These are phyloP conservation scores for Prosopis cineraria DNA, from an alignment of 306 rosid genomes.

Conservation along the genomic window DNA sequence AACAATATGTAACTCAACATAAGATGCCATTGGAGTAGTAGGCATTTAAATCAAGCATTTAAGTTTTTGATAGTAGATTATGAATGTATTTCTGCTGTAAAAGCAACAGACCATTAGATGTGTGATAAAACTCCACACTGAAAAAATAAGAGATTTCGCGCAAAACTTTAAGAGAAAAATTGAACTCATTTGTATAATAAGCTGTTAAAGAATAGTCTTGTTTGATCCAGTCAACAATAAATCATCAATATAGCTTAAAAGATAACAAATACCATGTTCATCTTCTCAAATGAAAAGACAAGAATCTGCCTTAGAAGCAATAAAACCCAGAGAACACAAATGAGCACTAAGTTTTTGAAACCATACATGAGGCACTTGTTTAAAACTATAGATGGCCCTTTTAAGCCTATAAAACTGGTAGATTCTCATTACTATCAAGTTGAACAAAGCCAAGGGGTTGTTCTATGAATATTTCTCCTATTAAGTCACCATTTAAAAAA, in stretches of 20 bases:
- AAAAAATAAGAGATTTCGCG: too few species aligned
- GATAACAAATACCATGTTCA: not conserved
- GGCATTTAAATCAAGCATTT: too few species aligned
- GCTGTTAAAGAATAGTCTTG: accelerated
- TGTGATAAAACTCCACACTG: too few species aligned
- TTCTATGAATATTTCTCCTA: not conserved
- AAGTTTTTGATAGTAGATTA: too few species aligned
- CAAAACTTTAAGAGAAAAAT: too few species aligned
- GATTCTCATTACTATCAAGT: accelerated
- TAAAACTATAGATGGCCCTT: not conserved
- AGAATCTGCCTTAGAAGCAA: accelerated
- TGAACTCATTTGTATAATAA: not conserved
- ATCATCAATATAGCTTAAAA: not conserved
- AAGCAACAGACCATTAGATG: too few species aligned
- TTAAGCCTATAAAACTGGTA: accelerated
- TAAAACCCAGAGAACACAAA: not conserved
- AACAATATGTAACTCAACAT: too few species aligned
- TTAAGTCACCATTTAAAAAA: not conserved
- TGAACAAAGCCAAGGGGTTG: not conserved
- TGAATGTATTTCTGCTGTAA: too few species aligned
- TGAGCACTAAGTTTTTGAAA: accelerated
- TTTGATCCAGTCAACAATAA: not conserved
- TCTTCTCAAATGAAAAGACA: not conserved
- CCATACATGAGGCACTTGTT: not conserved
- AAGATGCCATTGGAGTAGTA: too few species aligned